Evolutionary conservation across 345 rosid species (phyloP).

Genomic region (Moringa oleifera): DNA sequence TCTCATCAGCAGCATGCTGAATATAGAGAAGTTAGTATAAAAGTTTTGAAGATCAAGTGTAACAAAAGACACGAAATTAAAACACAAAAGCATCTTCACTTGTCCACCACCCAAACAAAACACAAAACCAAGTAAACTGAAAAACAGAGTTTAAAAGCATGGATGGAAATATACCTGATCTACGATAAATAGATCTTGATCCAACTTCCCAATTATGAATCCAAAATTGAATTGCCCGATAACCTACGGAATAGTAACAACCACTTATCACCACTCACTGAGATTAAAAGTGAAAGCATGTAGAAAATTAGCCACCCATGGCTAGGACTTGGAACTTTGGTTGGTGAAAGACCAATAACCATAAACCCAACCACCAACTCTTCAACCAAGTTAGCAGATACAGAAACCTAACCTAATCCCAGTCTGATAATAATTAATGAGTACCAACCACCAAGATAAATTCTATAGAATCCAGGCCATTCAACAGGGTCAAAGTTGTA

Average conservation of each 20-base stretch:
- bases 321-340: too few species aligned
- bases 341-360: too few species aligned
- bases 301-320: too few species aligned
- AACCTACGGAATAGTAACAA: constrained; percentile 42
- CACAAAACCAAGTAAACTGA: not conserved
- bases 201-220: constrained; percentile 87
- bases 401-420: constrained; percentile 4
- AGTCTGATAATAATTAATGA: not conserved
- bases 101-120: constrained; percentile 8
- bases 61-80: constrained; percentile 4
- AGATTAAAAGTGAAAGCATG: not conserved
- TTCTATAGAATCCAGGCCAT: constrained; percentile 5
- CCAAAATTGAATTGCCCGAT: constrained; percentile 98
- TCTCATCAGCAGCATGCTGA: constrained; percentile 99
- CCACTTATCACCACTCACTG: not conserved
- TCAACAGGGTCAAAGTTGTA: constrained; percentile 3
- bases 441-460: not conserved
- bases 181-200: constrained; percentile 86
- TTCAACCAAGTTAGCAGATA: not conserved
- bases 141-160: constrained; percentile 16
- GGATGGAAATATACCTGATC: constrained; percentile 67
- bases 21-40: constrained; percentile 23
- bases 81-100: constrained; percentile 3
- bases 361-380: too few species aligned
- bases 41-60: constrained; percentile 1